Percentiles rank a stretch among this genome's conserved stretches.
Conservation (phyloP, 768 basidiomycete species). For the Pisolithus tinctorius region DNA sequence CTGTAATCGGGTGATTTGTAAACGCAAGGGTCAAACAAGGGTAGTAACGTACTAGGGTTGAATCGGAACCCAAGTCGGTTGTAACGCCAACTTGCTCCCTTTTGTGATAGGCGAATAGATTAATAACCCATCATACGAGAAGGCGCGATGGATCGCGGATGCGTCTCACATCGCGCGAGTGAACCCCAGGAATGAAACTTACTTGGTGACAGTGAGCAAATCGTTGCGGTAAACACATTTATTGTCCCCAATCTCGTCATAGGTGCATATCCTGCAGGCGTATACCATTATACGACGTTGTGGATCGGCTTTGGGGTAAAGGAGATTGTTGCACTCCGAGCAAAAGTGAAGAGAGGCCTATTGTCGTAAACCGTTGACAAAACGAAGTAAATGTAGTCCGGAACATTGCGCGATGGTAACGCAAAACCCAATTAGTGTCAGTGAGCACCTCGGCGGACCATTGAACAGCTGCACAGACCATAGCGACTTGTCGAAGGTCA, state of each 20-base stretch:
- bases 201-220: slow-evolving; percentile 91
- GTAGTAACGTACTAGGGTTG: slow-evolving; percentile 61
- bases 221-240: slow-evolving; percentile 93
- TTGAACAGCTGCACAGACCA: slow-evolving; percentile 20
- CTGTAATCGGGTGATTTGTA: slow-evolving; percentile 29
- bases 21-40: background rate
- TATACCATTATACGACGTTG: slow-evolving; percentile 83
- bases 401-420: background rate
- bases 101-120: slow-evolving; percentile 6
- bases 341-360: slow-evolving; percentile 88
- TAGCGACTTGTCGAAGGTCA: background rate
- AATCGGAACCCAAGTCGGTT: slow-evolving; percentile 79
- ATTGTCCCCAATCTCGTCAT: slow-evolving; percentile 80
- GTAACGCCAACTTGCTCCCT: slow-evolving; percentile 95
- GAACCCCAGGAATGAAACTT: slow-evolving; percentile 14
- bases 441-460: slow-evolving; percentile 11
- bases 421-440: background rate
- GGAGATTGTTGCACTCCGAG: slow-evolving; percentile 90
- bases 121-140: background rate
- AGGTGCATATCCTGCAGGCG: slow-evolving; percentile 84
- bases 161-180: background rate
- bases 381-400: no score
- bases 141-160: background rate
- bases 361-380: background rate
- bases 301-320: slow-evolving; percentile 90